These are phyloP conservation scores for Thalassiosira allenii DNA, from an alignment of 352 stramenopile species.

Conservation along the genomic window DNA sequence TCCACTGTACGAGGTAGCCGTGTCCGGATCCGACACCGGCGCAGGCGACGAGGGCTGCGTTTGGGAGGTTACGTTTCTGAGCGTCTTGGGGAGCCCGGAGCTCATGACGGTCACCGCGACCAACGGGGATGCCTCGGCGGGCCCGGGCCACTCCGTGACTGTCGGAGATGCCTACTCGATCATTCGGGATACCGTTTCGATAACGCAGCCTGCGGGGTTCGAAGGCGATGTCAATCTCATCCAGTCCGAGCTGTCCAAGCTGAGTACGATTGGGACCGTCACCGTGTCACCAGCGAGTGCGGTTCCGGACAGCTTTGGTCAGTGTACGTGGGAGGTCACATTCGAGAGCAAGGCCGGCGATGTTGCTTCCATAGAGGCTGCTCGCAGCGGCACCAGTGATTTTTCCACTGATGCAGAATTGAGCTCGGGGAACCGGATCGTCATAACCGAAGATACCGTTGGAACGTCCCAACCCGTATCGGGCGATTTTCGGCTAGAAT, in stretches of 20 bases:
- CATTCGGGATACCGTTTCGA: conserved; percentile 60
- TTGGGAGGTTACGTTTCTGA: conserved; percentile 91
- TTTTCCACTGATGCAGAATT: conserved; percentile 66
- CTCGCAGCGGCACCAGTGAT: conserved; percentile 44
- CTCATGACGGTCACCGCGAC: conserved; percentile 59
- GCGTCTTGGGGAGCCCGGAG: conserved; percentile 89
- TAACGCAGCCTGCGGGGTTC: conserved; percentile 80
- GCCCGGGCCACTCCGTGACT: conserved; percentile 57
- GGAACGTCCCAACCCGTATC: conserved; percentile 72
- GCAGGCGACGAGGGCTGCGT: conserved; percentile 87
- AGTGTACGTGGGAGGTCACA: conserved; percentile 92
- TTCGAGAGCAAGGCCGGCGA: conserved; percentile 94
- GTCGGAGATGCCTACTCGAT: conserved; percentile 56
- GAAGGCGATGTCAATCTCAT: conserved; percentile 91
- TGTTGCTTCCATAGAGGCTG: conserved; percentile 55
- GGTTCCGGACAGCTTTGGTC: conserved; percentile 66
- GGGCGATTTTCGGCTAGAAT: conserved; percentile 90
- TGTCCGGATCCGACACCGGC: conserved; percentile 44
- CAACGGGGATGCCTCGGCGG: conserved; percentile 45
- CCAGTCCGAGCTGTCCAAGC: conserved; percentile 92
- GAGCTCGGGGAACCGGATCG: conserved; percentile 53
- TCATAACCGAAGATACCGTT: conserved; percentile 53
- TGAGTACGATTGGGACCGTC: conserved; percentile 91
- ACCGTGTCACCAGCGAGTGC: conserved; percentile 85
- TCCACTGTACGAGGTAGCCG: conserved; percentile 66